Evolutionary conservation across 2,329 filamentous ascomycete genomes (phyloP).

Genomic region (Elsinoe ampelina): DNA sequence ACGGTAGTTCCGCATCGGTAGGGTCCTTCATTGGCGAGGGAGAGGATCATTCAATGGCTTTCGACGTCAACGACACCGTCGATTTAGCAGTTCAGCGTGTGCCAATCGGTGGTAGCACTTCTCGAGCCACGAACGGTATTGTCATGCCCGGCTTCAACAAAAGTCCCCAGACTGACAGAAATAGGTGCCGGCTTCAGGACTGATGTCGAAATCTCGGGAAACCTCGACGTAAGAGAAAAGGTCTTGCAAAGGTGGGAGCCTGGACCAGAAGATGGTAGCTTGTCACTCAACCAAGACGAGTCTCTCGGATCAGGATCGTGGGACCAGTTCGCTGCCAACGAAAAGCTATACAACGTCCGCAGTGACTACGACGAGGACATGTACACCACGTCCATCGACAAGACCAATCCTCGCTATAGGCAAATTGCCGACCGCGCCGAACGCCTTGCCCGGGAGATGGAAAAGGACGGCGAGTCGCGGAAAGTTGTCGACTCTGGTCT

Average conservation of each 20-base stretch:
- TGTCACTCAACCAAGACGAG: slow-evolving; percentile 55
- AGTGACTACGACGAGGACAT: slow-evolving; percentile 90
- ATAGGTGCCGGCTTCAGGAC: slow-evolving; percentile 64
- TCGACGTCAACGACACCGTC: slow-evolving; percentile 52
- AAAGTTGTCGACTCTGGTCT: slow-evolving; percentile 60
- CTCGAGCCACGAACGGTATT: slow-evolving; percentile 51
- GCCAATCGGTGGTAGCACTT: slow-evolving; percentile 41
- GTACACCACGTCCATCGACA: slow-evolving; percentile 88
- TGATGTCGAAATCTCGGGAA: slow-evolving; percentile 77
- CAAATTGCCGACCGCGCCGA: slow-evolving; percentile 71
- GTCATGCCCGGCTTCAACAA: not conserved
- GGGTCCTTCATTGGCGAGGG: slow-evolving; percentile 40
- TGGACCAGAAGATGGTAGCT: slow-evolving; percentile 50
- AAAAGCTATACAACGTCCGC: slow-evolving; percentile 74
- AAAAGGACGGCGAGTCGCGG: slow-evolving; percentile 81
- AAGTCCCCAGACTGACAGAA: not conserved
- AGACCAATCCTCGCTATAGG: slow-evolving; percentile 69
- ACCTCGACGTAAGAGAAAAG: slow-evolving; percentile 53
- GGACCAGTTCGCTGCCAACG: slow-evolving; percentile 93
- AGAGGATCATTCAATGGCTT: slow-evolving; percentile 46
- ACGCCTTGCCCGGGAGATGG: slow-evolving; percentile 80
- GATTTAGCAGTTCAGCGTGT: slow-evolving; percentile 49
- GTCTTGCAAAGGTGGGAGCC: slow-evolving; percentile 75
- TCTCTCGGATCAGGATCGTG: slow-evolving; percentile 43
- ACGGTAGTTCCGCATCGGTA: slow-evolving; percentile 34